These are phyloP conservation scores for Miscanthus lutarioriparius DNA, from an alignment of 176 grass and related monocot species.

Conservation along the genomic window DNA sequence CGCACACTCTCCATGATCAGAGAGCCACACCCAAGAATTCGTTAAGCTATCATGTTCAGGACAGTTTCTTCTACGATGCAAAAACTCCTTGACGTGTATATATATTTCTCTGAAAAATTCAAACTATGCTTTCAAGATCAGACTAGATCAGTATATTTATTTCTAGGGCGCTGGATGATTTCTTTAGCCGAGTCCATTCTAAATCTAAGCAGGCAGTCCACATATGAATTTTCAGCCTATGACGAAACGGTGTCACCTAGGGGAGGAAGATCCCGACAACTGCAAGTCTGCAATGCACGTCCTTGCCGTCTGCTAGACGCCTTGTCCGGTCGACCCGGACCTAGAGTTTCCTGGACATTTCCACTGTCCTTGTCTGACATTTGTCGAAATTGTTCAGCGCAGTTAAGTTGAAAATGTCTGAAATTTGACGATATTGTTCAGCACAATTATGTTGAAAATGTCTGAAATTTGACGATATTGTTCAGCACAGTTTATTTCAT, in stretches of 20 bases:
- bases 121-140: neutral
- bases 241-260: slow-evolving; percentile 2
- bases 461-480: no score
- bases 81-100: neutral
- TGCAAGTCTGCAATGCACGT: neutral
- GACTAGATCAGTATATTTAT: neutral
- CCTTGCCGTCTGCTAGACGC: slow-evolving; percentile 9
- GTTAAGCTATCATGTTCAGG: neutral
- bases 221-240: neutral
- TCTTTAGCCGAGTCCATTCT: neutral
- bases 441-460: neutral
- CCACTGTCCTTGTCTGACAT: slow-evolving; percentile 21
- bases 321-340: neutral
- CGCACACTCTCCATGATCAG: neutral
- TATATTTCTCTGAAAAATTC: neutral
- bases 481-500: neutral
- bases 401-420: neutral
- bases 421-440: neutral
- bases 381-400: neutral
- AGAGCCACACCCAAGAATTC: neutral
- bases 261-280: neutral
- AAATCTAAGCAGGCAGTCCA: neutral
- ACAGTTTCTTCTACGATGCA: neutral
- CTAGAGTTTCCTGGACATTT: neutral
- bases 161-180: neutral